Evolutionary conservation across 345 rosid species (phyloP).

Genomic region (Syzygium aqueum): DNA sequence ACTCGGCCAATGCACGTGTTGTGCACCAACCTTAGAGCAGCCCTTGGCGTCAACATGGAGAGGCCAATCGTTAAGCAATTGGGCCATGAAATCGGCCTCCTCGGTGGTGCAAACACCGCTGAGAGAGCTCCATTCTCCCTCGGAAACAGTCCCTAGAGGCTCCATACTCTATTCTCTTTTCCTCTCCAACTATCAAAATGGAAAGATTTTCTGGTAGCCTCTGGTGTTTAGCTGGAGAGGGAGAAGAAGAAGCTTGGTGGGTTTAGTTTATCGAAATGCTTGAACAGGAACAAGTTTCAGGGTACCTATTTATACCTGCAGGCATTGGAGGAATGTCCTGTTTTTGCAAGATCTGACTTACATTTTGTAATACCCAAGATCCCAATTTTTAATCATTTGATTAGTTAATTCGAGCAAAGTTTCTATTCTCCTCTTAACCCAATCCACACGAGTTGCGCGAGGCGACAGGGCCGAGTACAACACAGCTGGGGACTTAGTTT

Average conservation of each 20-base stretch:
- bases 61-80: slow-evolving; percentile 35
- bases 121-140: slow-evolving; percentile 56
- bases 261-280: not conserved
- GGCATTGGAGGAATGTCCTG: not conserved
- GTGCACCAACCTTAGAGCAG: slow-evolving; percentile 4
- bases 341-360: not conserved
- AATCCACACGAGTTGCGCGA: not conserved
- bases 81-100: slow-evolving; percentile 75
- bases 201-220: not conserved
- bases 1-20: slow-evolving; percentile 12
- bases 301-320: slow-evolving; percentile 16
- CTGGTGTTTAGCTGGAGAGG: not conserved
- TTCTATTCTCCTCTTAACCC: not conserved
- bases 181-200: not conserved
- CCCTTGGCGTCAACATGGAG: slow-evolving; percentile 4
- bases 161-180: not conserved
- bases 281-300: slow-evolving; percentile 4
- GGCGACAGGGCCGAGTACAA: not conserved
- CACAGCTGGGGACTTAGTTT: not conserved
- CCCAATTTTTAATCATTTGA: not conserved
- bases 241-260: not conserved
- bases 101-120: slow-evolving; percentile 46
- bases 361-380: not conserved
- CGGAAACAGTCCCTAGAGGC: slow-evolving; percentile 4
- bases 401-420: not conserved